Percentiles rank a stretch among this genome's conserved stretches.
Evolutionary conservation across 768 basidiomycete species (phyloP).

Genomic region (Pleurotus citrinopileatus): DNA sequence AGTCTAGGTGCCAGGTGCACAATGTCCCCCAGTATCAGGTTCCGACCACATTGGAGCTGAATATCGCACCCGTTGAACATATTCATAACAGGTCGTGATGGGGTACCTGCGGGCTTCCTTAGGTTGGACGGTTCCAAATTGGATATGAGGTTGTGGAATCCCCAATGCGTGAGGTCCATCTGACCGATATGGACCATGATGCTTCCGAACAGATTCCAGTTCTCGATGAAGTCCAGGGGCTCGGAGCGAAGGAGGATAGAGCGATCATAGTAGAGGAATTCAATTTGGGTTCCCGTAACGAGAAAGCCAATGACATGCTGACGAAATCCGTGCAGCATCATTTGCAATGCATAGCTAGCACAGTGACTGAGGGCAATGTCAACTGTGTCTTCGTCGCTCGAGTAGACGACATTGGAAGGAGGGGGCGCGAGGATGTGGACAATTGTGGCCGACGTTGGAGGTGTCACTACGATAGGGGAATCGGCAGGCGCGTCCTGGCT

Average conservation of each 20-base stretch:
- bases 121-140: not conserved
- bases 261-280: constrained; percentile 18
- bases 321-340: constrained; percentile 19
- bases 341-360: constrained; percentile 22
- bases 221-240: constrained; percentile 11
- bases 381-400: too few species aligned
- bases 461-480: too few species aligned
- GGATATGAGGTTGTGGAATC: not conserved
- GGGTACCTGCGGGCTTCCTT: not conserved
- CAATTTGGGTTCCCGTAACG: constrained; percentile 14
- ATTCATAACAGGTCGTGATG: not conserved
- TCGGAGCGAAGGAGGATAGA: constrained; percentile 18
- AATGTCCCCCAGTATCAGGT: not conserved
- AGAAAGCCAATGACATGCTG: constrained; percentile 17
- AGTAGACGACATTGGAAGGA: too few species aligned
- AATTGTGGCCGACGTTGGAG: too few species aligned
- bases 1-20: not conserved
- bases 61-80: not conserved
- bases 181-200: not conserved
- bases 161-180: not conserved
- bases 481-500: too few species aligned
- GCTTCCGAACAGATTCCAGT: constrained; percentile 4
- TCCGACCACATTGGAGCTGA: not conserved
- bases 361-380: constrained; percentile 19
- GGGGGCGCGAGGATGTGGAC: too few species aligned